phyloP scores from a whole-genome alignment of 192 early-diverging fungal species.

The Coemansia sp. region DNA sequence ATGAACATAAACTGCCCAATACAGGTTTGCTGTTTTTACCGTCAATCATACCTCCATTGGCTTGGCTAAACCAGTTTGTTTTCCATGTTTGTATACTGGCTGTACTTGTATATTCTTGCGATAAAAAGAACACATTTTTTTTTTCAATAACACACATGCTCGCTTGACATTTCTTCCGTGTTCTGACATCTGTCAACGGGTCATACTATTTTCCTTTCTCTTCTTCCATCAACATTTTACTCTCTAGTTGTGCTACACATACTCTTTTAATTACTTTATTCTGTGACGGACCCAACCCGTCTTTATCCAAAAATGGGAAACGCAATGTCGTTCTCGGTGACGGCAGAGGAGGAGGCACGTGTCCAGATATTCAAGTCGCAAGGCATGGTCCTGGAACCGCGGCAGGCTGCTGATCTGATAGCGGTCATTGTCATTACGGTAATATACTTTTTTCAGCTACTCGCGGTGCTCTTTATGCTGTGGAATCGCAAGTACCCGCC shows the following conservation, averaged over 20 bases:
- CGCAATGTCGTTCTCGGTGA: conserved; percentile 28
- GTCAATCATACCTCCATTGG: neutral
- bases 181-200: neutral
- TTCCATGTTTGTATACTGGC: neutral
- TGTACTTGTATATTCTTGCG: neutral
- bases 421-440: conserved; percentile 15
- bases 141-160: neutral
- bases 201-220: neutral
- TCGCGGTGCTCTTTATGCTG: conserved; percentile 32
- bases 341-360: conserved; percentile 24
- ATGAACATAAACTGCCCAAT: neutral
- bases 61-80: neutral
- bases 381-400: conserved; percentile 22
- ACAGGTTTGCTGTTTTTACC: neutral
- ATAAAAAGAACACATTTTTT: neutral
- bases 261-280: neutral
- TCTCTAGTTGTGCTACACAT: neutral
- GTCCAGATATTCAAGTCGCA: neutral
- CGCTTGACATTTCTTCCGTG: neutral
- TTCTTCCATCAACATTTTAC: neutral
- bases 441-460: conserved; percentile 32
- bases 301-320: conserved; percentile 26
- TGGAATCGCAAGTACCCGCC: conserved; percentile 57
- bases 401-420: conserved; percentile 22
- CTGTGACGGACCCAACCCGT: neutral